These are phyloP conservation scores for Luffa acutangula DNA, from an alignment of 306 rosid genomes.

Conservation along the genomic window DNA sequence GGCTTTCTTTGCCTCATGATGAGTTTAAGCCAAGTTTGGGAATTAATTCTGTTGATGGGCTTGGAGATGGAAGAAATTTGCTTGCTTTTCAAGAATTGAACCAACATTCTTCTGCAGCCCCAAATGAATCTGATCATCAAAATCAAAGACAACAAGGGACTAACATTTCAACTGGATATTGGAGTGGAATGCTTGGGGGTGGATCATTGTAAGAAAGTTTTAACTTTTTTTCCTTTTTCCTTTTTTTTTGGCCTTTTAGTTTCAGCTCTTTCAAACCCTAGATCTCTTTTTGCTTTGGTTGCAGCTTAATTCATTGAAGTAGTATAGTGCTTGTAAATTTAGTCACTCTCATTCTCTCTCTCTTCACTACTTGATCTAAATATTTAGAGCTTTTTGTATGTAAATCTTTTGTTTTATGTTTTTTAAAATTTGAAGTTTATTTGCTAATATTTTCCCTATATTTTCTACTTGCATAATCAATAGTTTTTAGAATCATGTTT, in stretches of 20 bases:
- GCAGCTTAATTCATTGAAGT: neutral
- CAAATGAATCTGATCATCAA: neutral
- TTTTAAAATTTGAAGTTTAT: neutral
- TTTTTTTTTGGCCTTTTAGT: too few species aligned
- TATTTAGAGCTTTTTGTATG: neutral
- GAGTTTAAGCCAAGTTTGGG: neutral
- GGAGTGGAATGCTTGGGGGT: neutral
- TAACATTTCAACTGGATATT: neutral
- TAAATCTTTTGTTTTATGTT: neutral
- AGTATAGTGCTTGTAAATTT: neutral
- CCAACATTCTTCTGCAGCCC: neutral
- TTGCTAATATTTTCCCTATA: too few species aligned
- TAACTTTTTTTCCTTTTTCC: too few species aligned
- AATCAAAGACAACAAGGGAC: neutral
- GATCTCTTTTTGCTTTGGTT: neutral
- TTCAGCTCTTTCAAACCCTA: neutral
- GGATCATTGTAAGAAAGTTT: neutral
- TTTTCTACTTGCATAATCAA: too few species aligned
- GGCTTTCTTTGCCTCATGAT: neutral
- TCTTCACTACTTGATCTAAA: neutral
- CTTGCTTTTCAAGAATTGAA: neutral
- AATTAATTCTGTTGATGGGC: neutral
- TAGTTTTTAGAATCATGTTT: too few species aligned
- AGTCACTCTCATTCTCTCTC: too few species aligned
- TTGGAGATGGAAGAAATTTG: neutral